Evolutionary conservation across 192 early-diverging fungal species (phyloP), one percentile per base, ranked within the genome.

Genomic region (Chytriomyces confervae): DNA sequence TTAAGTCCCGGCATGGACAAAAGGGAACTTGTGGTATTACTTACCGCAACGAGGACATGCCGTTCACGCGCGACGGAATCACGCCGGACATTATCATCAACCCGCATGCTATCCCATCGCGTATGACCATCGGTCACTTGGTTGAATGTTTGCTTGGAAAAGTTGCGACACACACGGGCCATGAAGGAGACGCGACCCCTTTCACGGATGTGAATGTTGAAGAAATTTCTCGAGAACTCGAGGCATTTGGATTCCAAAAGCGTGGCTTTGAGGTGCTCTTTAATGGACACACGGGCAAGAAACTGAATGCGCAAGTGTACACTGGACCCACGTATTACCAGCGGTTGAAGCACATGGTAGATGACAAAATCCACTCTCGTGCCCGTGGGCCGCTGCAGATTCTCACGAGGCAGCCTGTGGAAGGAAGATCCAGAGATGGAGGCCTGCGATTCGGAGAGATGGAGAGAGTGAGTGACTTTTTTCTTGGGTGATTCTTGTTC

Each of bases 121-220:
- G 98, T 84, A 99, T 99, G 98, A 99, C 98, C 16, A 98, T 99
- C 76, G 98, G 98, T 27, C 98, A 99, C 89, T 92, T 99, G 84
- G 93, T 99, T 69, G 98, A 99, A 84, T 98, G 98, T 90, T 88
- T 99, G 77, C 84, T 99, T 62, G 92, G 92, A 51, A 98, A 98
- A 86, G 77, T 88, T 9, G 77, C 81, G 9, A 95, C 97, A 6
- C 83, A 97, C 69, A 94, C 93, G 44, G 98, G 96, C 36, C 90
- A 90, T 51, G 97, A 98, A 86, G 98, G 98, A 80, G 98, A 99
- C 79, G 98, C 98, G 10, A 98, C 97, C 24, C 98, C 98, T 1
- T 99, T 99, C 80, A 99, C 96, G 20, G 94, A 96, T 76, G 93
- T 98, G 16, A 99, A 97, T 0, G 98, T 99, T 10, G 95, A 98